Evolutionary conservation across 2,329 filamentous ascomycete genomes (phyloP).

Genomic region (Westerdykella ornata): DNA sequence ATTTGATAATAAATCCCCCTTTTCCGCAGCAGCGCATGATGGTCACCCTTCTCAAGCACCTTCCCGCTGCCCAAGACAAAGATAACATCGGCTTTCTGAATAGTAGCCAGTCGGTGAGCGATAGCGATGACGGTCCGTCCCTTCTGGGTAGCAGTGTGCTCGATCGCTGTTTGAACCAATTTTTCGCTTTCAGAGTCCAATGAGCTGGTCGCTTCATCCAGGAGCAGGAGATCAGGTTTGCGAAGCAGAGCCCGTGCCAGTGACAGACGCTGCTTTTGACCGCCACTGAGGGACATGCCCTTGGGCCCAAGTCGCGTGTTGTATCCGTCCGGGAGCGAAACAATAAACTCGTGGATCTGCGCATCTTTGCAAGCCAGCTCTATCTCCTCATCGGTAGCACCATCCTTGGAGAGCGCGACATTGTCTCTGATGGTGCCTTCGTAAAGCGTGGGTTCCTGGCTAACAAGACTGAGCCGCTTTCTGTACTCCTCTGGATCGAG

Average conservation of each 20-base stretch:
- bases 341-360: slow-evolving; percentile 38
- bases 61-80: slow-evolving; percentile 22
- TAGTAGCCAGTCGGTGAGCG: slow-evolving; percentile 23
- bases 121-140: slow-evolving; percentile 20
- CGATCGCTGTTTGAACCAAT: slow-evolving; percentile 21
- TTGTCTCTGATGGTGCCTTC: slow-evolving; percentile 41
- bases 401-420: slow-evolving; percentile 29
- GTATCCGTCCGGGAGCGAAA: slow-evolving; percentile 32
- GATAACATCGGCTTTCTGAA: slow-evolving; percentile 33
- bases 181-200: slow-evolving; percentile 19
- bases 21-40: slow-evolving; percentile 24
- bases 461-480: slow-evolving; percentile 39
- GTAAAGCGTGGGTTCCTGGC: slow-evolving; percentile 44
- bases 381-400: slow-evolving; percentile 24
- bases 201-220: slow-evolving; percentile 29
- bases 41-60: slow-evolving; percentile 24
- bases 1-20: slow-evolving; percentile 33
- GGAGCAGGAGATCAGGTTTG: slow-evolving; percentile 25
- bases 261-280: slow-evolving; percentile 32
- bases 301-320: slow-evolving; percentile 31
- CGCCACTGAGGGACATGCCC: slow-evolving; percentile 30
- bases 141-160: slow-evolving; percentile 15
- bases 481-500: slow-evolving; percentile 38
- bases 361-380: slow-evolving; percentile 30
- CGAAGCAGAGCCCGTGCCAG: slow-evolving; percentile 32